phyloP scores from a whole-genome alignment of 768 basidiomycete species.

The Naganishia kalamii region DNA sequence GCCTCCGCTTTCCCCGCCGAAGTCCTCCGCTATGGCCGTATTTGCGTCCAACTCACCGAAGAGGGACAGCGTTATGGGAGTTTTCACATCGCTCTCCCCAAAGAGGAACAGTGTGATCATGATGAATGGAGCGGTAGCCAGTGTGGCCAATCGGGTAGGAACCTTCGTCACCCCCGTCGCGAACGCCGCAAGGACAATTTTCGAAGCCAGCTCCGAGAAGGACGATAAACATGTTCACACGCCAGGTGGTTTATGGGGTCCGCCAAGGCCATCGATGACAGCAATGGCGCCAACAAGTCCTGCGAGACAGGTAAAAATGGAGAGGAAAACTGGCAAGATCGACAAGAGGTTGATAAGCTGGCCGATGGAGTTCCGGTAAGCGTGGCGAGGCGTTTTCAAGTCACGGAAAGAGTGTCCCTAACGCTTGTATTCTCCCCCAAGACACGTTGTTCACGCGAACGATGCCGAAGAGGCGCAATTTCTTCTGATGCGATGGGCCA shows the following conservation, averaged over 20 bases:
- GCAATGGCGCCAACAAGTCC: not conserved
- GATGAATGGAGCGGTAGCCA: too few relatives aligned
- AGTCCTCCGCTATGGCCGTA: not conserved
- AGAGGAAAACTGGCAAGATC: slow-evolving; percentile 28
- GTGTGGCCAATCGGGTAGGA: too few relatives aligned
- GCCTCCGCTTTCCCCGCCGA: not conserved
- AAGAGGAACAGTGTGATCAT: too few relatives aligned
- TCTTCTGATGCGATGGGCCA: slow-evolving; percentile 42
- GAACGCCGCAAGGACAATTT: too few relatives aligned
- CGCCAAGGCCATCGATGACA: not conserved
- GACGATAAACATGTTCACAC: not conserved
- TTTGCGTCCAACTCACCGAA: not conserved
- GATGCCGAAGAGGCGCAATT: slow-evolving; percentile 44
- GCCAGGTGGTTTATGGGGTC: not conserved
- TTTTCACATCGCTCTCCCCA: not conserved
- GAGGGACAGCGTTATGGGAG: not conserved
- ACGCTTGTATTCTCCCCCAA: not conserved
- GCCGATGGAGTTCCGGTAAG: slow-evolving; percentile 44
- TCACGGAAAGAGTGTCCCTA: not conserved
- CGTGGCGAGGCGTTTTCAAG: not conserved
- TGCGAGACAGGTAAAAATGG: too few relatives aligned
- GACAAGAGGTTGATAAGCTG: slow-evolving; percentile 40
- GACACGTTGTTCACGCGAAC: slow-evolving; percentile 43
- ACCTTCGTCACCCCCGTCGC: too few relatives aligned
- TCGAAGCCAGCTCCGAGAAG: too few relatives aligned